Evolutionary conservation across 2,329 filamentous ascomycete species (phyloP).

Genomic region (Pseudocercospora musae): DNA sequence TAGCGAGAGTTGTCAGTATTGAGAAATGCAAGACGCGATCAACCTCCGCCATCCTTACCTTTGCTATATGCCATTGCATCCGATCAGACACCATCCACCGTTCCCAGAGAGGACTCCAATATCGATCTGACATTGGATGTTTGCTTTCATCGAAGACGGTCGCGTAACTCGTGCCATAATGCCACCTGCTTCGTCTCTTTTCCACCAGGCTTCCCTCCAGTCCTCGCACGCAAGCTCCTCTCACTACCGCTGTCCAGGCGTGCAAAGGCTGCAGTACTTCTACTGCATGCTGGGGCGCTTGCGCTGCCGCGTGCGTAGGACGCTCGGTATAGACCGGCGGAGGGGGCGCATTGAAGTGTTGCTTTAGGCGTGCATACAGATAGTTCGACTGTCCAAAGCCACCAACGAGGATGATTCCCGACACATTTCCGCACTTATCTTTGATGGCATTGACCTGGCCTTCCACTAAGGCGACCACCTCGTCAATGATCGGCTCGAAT

Average conservation of each 20-base stretch:
- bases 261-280: conserved; percentile 81
- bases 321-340: conserved; percentile 63
- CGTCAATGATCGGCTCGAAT: conserved; percentile 65
- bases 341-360: conserved; percentile 57
- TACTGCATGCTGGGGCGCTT: conserved; percentile 53
- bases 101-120: conserved; percentile 78
- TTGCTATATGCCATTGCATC: conserved; percentile 83
- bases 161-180: conserved; percentile 78
- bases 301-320: conserved; percentile 57
- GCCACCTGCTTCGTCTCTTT: conserved; percentile 68
- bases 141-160: conserved; percentile 71
- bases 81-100: conserved; percentile 78
- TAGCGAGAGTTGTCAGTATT: conserved; percentile 12
- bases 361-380: conserved; percentile 67
- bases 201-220: conserved; percentile 78
- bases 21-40: neutral
- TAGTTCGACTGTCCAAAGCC: conserved; percentile 74
- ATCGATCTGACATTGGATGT: conserved; percentile 69
- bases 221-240: conserved; percentile 71
- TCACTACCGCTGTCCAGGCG: conserved; percentile 76
- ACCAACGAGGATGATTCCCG: conserved; percentile 75
- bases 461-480: conserved; percentile 54
- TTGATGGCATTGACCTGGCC: conserved; percentile 44
- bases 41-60: conserved; percentile 49
- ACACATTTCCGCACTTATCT: conserved; percentile 40